Percentiles rank a stretch among this genome's conserved stretches.
These are phyloP conservation scores for Naganishia friedmannii DNA, from an alignment of 768 basidiomycete species.

Conservation along the genomic window DNA sequence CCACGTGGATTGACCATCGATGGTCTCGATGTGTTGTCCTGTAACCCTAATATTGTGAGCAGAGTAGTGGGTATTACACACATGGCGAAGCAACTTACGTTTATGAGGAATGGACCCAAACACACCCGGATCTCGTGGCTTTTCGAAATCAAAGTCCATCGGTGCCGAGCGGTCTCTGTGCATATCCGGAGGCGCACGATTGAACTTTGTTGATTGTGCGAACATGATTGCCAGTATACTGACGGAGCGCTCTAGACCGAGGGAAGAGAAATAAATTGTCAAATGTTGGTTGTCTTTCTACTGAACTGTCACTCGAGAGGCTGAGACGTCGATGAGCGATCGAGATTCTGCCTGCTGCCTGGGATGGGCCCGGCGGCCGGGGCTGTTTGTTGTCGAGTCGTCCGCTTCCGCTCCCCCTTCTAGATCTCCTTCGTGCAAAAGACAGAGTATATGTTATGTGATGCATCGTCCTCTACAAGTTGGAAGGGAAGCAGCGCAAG, in stretches of 20 bases:
- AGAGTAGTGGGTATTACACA: not conserved
- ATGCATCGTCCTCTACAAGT: not conserved
- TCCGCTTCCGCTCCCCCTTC: too few relatives aligned
- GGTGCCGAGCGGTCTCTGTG: conserved; percentile 24
- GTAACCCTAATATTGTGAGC: not conserved
- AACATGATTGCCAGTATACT: not conserved
- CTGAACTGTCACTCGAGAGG: not conserved
- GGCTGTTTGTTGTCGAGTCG: not conserved
- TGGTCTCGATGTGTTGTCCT: conserved; percentile 29
- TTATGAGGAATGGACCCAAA: conserved; percentile 27
- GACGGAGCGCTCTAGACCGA: not conserved
- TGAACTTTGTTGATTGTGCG: conserved; percentile 30
- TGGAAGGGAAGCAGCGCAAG: too few relatives aligned
- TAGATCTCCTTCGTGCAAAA: too few relatives aligned
- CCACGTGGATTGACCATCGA: conserved; percentile 26
- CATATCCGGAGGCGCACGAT: not conserved
- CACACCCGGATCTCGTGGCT: conserved; percentile 30
- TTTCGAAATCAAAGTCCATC: conserved; percentile 28
- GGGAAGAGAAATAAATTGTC: not conserved
- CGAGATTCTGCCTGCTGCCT: not conserved
- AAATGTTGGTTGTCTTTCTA: not conserved
- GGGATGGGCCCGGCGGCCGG: not conserved
- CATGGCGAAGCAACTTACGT: conserved; percentile 19
- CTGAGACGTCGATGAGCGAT: conserved; percentile 5
- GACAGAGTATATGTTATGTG: not conserved